phyloP scores from a whole-genome alignment of 78 protist species.

The Dictyostelium intermedium region DNA sequence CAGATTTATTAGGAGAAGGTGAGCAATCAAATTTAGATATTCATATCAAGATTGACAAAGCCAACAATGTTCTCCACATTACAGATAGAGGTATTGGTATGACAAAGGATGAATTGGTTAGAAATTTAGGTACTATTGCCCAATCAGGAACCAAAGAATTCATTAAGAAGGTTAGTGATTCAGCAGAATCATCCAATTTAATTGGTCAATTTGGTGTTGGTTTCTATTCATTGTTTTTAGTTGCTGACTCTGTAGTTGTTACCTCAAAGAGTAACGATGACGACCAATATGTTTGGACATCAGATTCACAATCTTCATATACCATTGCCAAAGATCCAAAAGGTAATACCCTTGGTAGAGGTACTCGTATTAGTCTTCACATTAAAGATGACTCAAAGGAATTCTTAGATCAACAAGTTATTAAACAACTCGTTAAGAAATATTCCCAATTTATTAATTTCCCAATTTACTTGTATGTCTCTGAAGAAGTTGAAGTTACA shows the following conservation, averaged over 20 bases:
- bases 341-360: slow-evolving; percentile 96
- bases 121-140: slow-evolving; percentile 97
- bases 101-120: slow-evolving; percentile 96
- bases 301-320: slow-evolving; percentile 89
- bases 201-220: slow-evolving; percentile 99
- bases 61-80: slow-evolving; percentile 90
- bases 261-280: slow-evolving; percentile 94
- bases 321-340: slow-evolving; percentile 89
- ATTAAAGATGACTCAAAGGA: slow-evolving; percentile 91
- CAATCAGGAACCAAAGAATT: slow-evolving; percentile 95
- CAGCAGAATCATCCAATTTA: slow-evolving; percentile 70
- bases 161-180: slow-evolving; percentile 33
- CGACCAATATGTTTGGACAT: slow-evolving; percentile 96
- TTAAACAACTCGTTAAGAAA: slow-evolving; percentile 84
- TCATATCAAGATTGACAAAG: slow-evolving; percentile 92
- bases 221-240: slow-evolving; percentile 99
- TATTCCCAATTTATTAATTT: slow-evolving; percentile 96
- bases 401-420: slow-evolving; percentile 89
- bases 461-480: slow-evolving; percentile 96
- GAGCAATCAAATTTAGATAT: slow-evolving; percentile 93
- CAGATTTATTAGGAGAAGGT: slow-evolving; percentile 88
- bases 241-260: slow-evolving; percentile 97
- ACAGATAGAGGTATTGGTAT: slow-evolving; percentile 99
- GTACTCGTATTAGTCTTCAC: slow-evolving; percentile 93
- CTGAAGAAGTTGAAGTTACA: slow-evolving; percentile 80